Evolutionary conservation across 2,329 filamentous ascomycete genomes (phyloP).

Genomic region (Tolypocladium guangdongense): DNA sequence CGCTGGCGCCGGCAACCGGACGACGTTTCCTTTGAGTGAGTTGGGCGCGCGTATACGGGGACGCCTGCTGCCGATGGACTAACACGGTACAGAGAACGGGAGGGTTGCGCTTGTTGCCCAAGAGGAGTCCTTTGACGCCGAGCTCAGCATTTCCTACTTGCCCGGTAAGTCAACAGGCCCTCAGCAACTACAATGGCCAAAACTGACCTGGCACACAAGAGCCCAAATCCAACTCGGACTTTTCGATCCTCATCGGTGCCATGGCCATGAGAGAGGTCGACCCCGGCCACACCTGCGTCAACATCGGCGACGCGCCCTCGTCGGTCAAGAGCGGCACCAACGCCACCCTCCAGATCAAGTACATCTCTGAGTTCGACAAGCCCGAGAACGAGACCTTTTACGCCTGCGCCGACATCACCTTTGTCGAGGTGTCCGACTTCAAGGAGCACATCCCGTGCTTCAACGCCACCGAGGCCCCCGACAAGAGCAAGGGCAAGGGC

Average conservation of each 20-base stretch:
- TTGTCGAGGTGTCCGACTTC: conserved; percentile 25
- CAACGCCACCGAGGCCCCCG: conserved; percentile 25
- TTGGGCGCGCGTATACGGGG: too few relatives aligned
- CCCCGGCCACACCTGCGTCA: conserved; percentile 35
- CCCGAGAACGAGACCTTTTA: conserved; percentile 35
- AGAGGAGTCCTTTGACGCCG: conserved; percentile 43
- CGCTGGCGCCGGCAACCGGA: conserved; percentile 35
- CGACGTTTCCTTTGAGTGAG: conserved; percentile 43
- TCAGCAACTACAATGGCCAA: too few relatives aligned
- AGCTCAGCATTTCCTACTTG: conserved; percentile 41
- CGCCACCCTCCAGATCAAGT: conserved; percentile 38
- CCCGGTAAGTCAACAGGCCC: conserved; percentile 23
- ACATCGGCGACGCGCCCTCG: conserved; percentile 21
- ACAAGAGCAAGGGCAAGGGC: conserved; percentile 6
- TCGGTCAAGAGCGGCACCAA: conserved; percentile 27
- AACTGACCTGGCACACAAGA: conserved; percentile 14
- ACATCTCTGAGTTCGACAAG: conserved; percentile 31
- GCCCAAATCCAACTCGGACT: conserved; percentile 27
- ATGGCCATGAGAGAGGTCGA: conserved; percentile 26
- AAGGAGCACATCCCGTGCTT: conserved; percentile 27
- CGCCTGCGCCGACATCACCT: conserved; percentile 37
- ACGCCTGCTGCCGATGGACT: not conserved
- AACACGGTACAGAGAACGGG: conserved; percentile 33
- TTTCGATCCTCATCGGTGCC: conserved; percentile 24
- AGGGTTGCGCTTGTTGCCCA: conserved; percentile 44